Base-by-base conservation (phyloP, 305 asterid species). In the Fraxinus albicans region DNA sequence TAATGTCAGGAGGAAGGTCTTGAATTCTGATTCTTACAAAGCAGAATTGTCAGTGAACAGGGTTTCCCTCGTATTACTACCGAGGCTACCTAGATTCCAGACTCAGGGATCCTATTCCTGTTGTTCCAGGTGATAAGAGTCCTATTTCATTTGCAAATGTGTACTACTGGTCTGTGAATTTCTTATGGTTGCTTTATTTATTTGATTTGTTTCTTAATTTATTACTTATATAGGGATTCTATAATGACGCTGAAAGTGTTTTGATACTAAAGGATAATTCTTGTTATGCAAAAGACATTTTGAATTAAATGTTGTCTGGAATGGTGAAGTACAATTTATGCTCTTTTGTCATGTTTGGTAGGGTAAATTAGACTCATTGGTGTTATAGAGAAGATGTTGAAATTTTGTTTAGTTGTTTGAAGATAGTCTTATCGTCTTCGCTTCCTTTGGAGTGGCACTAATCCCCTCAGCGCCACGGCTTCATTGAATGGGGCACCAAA, bases 401-500 rank as follows among this genome's bases (percentile, higher is more conserved):
- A 55, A 55, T 55, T 19, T 55, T 55, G 65, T 55, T 5, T 55
- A 55, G 9, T 17, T 53, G 23, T 55, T 50, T 50, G 21, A 50
- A 50, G 21, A 13, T 50, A 50, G 19, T 50, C 21, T 50, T 15
- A 1, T 15, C 19, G 0, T 1, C 19, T 50, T 50, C 2, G 0
- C 60, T 6, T 35, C 0, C 3, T 6, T 35, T 96, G 99, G 81
- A 95, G 86, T 1, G 99, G 94, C 58, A 95, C 88, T 79, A 95
- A 82, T 31, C 99, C 99, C 90, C 99, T 89, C 53, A 91, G 76
- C 8, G 99, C 98, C 86, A 87, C 97, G 9, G 95, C 95, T 79
- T 93, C 98, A 31, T 85, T 93, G 80, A 94, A 93, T 3, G 99
- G 99, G 15, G 97, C 96, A n/a, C 97, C 97, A 8, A 94, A 91